These are phyloP conservation scores for Oryza brachyantha DNA, from an alignment of 176 grass and related monocot species.

Conservation along the genomic window DNA sequence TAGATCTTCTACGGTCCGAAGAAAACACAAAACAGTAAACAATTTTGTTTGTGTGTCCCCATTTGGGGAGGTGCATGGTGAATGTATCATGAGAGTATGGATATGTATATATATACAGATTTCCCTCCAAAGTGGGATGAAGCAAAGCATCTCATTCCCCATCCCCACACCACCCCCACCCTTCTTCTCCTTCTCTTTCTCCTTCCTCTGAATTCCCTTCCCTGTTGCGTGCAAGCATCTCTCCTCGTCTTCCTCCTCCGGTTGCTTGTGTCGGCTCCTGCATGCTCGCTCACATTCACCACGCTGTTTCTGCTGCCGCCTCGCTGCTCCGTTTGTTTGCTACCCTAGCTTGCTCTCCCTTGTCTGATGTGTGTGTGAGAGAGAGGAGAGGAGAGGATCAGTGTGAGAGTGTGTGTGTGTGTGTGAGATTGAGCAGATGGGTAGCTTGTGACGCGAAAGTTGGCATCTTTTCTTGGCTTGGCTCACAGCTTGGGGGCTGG, in stretches of 20 bases:
- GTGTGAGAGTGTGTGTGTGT: neutral
- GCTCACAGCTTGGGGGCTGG: neutral
- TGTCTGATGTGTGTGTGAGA: neutral
- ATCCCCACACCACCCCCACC: neutral
- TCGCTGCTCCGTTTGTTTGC: neutral
- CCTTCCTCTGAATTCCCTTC: constrained; percentile 15
- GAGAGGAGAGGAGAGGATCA: neutral
- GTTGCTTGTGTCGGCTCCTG: neutral
- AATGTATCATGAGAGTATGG: neutral
- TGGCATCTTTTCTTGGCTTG: constrained; percentile 37
- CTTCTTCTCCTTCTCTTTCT: neutral
- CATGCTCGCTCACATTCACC: neutral
- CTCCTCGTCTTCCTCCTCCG: neutral
- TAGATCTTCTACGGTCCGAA: neutral
- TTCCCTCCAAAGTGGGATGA: constrained; percentile 59
- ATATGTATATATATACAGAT: neutral
- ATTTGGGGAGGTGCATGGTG: neutral
- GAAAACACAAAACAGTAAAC: neutral
- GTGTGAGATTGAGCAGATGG: neutral
- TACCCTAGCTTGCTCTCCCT: neutral
- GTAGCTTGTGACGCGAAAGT: constrained; percentile 35
- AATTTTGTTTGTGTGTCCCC: neutral
- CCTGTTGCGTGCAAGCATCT: constrained; percentile 63
- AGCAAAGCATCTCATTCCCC: constrained; percentile 79
- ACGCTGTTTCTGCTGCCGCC: neutral